Base-by-base conservation (phyloP, 805 yeast species). In the Yamadazyma endophytica region DNA sequence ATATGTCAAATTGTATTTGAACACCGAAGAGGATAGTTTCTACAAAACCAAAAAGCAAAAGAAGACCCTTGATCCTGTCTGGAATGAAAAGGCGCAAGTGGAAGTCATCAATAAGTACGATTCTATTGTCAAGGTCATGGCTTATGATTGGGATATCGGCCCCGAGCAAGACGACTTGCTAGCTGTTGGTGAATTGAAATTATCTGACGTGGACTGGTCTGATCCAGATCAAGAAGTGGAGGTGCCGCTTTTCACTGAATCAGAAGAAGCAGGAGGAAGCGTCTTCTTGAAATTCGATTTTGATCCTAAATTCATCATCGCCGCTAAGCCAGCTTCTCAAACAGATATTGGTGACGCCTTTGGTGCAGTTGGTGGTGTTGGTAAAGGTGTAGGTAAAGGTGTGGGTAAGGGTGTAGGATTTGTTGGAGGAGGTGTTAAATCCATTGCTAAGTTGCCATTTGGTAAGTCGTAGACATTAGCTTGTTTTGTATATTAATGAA, bases 131-230 rank as follows among this genome's bases (percentile, higher is more conserved):
- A 64, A 61, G 35, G 66, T 85, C 33, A 73, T 68, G 35, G 75
- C 84, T 11, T 70, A 52, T 50, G 99, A 92, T 54, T 90, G 97
- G 96, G 99, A 92, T 58, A 76, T 90, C 42, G 96, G 96, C 44
- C 79, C 86, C 27, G 87, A 79, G 36, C 75, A 74, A 38, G 90
- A 92, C 57, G 99, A 92, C 56, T 64, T 68, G 41, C 68, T 92
- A 33, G 95, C 97, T 35, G 65, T 63, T 19, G 84, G 78, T 7
- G 45, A 50, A 14, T 52, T 88, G 34, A 70, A 74, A 8, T 60
- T 90, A 35, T 54, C 73, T 0, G 74, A 75, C 9, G 41, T 47
- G 27, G 44, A 46, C 26, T 40, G 42, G 17, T 43, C 33, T 7
- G 35, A 36, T 16, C 77, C 78, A 41, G 84, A 88, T 4, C 66